Conservation (phyloP, 2,329 filamentous ascomycete genomes). For the Escovopsis sp. region DNA sequence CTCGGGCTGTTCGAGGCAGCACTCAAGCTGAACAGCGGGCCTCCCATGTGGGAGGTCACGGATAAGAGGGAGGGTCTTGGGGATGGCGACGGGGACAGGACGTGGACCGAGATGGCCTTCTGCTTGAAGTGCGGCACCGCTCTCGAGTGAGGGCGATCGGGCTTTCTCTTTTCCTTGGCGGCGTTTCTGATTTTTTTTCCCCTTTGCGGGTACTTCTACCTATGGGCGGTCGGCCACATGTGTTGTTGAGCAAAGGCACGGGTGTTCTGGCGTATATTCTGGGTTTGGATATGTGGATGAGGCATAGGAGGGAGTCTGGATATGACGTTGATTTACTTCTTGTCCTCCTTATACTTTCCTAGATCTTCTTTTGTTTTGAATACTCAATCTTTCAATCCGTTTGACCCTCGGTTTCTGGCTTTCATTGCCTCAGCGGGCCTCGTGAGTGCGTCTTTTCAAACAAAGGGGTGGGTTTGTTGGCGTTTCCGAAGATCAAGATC, state of each 20-base stretch:
- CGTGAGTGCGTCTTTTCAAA: too few species aligned
- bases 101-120: constrained; percentile 34
- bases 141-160: constrained; percentile 24
- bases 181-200: too few species aligned
- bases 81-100: constrained; percentile 27
- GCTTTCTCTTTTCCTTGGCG: too few species aligned
- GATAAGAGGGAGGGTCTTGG: constrained; percentile 34
- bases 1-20: constrained; percentile 36
- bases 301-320: neutral
- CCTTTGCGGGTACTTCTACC: too few species aligned
- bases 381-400: too few species aligned
- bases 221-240: too few species aligned
- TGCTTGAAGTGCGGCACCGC: constrained; percentile 36
- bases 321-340: neutral
- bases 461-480: too few species aligned
- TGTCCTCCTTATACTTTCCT: neutral
- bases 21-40: constrained; percentile 31
- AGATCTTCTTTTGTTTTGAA: neutral
- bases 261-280: neutral
- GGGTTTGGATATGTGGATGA: neutral
- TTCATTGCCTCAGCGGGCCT: neutral
- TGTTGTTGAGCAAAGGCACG: too few species aligned
- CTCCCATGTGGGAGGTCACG: constrained; percentile 35
- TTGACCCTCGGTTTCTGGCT: neutral
- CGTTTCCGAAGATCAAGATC: too few species aligned